phyloP scores from a whole-genome alignment of 2,329 filamentous ascomycete species.

The Colletotrichum sp. region DNA sequence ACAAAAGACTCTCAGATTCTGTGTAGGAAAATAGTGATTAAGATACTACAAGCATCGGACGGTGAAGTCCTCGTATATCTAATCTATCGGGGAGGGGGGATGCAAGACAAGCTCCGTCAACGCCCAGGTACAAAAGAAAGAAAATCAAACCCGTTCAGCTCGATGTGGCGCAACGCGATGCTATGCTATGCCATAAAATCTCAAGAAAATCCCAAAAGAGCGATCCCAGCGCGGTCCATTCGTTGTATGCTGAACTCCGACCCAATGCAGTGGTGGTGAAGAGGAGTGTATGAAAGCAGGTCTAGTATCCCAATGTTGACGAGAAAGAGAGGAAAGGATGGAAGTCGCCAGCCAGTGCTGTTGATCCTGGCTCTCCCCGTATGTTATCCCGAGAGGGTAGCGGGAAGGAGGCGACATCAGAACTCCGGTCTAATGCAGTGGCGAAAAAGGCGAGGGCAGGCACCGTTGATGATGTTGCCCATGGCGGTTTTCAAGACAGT shows the following conservation, averaged over 20 bases:
- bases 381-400: background rate
- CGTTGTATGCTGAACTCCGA: background rate
- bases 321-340: background rate
- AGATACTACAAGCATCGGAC: background rate
- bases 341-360: conserved; percentile 5
- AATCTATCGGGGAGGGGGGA: background rate
- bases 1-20: conserved; percentile 47
- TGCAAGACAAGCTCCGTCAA: background rate
- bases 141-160: background rate
- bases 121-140: background rate
- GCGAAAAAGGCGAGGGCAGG: background rate
- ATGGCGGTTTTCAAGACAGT: background rate
- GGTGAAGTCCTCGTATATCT: conserved; percentile 7
- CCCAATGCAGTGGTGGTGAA: conserved; percentile 1
- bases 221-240: background rate
- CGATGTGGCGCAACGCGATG: background rate
- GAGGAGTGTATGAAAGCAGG: background rate
- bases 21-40: conserved; percentile 54
- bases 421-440: conserved; percentile 19
- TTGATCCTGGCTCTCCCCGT: background rate
- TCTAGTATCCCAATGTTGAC: background rate
- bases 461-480: background rate
- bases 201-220: background rate
- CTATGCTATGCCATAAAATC: background rate
- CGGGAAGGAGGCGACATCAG: background rate